These are phyloP conservation scores for Alternaria dauci DNA, from an alignment of 2,329 filamentous ascomycete genomes.

Conservation along the genomic window DNA sequence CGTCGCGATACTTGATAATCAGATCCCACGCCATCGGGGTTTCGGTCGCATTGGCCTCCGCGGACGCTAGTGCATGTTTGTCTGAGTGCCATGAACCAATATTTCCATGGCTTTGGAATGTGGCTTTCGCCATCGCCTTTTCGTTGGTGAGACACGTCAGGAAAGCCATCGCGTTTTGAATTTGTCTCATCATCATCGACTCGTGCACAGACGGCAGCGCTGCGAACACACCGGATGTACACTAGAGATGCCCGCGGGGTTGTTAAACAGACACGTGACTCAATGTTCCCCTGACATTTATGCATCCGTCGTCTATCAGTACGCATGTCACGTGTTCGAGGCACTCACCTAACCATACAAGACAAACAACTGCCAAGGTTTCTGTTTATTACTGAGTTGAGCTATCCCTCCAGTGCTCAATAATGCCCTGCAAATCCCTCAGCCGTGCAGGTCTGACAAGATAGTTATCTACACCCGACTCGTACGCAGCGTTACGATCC, in stretches of 20 bases:
- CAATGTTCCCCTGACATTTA: too few species aligned
- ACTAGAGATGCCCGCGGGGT: background rate
- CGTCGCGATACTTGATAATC: slow-evolving; percentile 21
- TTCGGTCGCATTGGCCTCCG: slow-evolving; percentile 4
- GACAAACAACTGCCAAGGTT: background rate
- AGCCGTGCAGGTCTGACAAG: slow-evolving; percentile 9
- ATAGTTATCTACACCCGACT: slow-evolving; percentile 14
- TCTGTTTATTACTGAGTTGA: background rate
- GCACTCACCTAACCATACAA: background rate
- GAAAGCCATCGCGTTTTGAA: background rate
- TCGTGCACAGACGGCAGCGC: background rate
- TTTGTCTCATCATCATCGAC: background rate
- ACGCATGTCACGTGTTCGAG: background rate
- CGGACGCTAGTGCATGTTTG: slow-evolving; percentile 1
- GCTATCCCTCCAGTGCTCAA: slow-evolving; percentile 9
- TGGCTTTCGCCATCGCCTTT: background rate
- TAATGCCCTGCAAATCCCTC: slow-evolving; percentile 6
- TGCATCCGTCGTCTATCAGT: background rate
- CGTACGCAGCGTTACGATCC: slow-evolving; percentile 16
- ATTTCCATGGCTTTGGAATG: background rate
- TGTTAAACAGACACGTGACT: background rate
- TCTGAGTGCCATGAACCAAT: background rate
- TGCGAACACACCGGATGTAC: background rate
- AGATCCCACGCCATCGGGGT: slow-evolving; percentile 5
- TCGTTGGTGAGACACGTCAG: background rate